Evolutionary conservation across 2,329 filamentous ascomycete species (phyloP).

Genomic region (Gaeumannomyces sp.): DNA sequence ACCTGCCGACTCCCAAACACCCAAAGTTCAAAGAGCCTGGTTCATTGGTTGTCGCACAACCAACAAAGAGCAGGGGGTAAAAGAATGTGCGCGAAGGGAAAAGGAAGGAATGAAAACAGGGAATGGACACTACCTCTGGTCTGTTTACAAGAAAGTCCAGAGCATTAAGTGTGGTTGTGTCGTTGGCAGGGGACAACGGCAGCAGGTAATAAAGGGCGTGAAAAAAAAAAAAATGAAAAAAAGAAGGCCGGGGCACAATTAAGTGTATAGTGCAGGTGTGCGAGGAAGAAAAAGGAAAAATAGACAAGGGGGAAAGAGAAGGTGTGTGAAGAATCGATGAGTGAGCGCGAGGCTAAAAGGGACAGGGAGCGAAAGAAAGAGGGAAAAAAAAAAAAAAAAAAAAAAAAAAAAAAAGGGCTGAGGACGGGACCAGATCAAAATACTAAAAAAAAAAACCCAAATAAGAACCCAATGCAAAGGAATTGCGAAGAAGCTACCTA

Average conservation of each 20-base stretch:
- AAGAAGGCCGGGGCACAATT: neutral
- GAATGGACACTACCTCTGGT: neutral
- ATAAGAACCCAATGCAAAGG: neutral
- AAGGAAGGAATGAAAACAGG: neutral
- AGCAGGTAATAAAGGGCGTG: neutral
- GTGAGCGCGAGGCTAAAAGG: neutral
- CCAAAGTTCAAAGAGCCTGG: neutral
- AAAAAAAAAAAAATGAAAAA: neutral
- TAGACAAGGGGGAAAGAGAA: neutral
- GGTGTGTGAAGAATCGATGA: neutral
- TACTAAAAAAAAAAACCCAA: neutral
- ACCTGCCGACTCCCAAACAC: neutral
- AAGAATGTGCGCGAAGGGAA: neutral
- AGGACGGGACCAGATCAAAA: neutral
- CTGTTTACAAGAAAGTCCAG: neutral
- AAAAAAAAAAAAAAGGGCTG: neutral
- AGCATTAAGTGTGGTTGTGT: neutral
- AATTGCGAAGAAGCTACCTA: neutral
- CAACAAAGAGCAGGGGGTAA: neutral
- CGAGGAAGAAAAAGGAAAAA: neutral
- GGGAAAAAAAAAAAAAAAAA: constrained; percentile 6
- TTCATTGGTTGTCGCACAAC: neutral
- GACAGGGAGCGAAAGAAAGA: constrained; percentile 1
- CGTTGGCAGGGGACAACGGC: neutral
- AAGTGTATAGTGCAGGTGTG: neutral